These are phyloP conservation scores for Yamadazyma diospyri DNA, from an alignment of 1,139 yeast genomes.

Conservation along the genomic window DNA sequence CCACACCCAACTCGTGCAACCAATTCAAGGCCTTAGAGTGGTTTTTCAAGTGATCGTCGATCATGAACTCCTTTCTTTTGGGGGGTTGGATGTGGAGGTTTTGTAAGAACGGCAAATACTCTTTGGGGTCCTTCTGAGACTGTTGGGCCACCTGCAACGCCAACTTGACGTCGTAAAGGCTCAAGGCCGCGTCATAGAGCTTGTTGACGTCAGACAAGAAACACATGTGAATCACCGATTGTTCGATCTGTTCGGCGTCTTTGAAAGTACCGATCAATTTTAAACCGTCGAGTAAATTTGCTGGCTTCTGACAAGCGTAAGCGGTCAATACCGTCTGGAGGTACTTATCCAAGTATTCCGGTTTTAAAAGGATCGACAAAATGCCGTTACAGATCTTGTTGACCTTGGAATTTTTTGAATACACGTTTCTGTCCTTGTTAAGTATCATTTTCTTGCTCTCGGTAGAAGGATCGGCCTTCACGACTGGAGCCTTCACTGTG, in stretches of 20 bases:
- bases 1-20: slow-evolving; percentile 50
- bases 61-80: slow-evolving; percentile 65
- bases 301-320: slow-evolving; percentile 87
- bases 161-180: slow-evolving; percentile 77
- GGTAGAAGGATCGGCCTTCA: not conserved
- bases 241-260: slow-evolving; percentile 51
- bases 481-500: slow-evolving; percentile 1
- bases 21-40: slow-evolving; percentile 66
- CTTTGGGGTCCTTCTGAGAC: slow-evolving; percentile 97
- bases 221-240: slow-evolving; percentile 75
- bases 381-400: slow-evolving; percentile 75
- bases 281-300: slow-evolving; percentile 76
- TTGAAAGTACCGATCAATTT: slow-evolving; percentile 51
- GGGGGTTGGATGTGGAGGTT: slow-evolving; percentile 66
- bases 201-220: slow-evolving; percentile 87
- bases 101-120: slow-evolving; percentile 89
- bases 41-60: slow-evolving; percentile 75
- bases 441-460: slow-evolving; percentile 22
- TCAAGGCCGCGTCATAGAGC: slow-evolving; percentile 75
- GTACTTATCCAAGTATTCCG: slow-evolving; percentile 54
- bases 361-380: slow-evolving; percentile 51
- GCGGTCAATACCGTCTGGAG: slow-evolving; percentile 85
- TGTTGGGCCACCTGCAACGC: slow-evolving; percentile 88
- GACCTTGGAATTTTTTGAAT: slow-evolving; percentile 55
- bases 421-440: slow-evolving; percentile 28